Evolutionary conservation across 2,329 filamentous ascomycete genomes (phyloP).

Genomic region (Pseudonectria buxi): DNA sequence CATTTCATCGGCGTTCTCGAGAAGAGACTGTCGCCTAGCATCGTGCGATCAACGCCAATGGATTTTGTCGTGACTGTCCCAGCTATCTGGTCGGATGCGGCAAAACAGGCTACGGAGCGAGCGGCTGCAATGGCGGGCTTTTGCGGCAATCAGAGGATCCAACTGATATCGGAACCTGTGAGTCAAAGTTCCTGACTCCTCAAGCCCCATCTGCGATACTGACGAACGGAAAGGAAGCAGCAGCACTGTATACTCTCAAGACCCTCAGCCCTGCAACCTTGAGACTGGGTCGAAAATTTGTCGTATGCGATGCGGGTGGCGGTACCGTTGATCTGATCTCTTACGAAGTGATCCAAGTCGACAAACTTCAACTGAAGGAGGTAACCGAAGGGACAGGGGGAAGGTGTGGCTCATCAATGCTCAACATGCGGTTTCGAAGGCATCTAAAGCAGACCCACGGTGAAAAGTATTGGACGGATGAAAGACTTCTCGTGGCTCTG

Average conservation of each 20-base stretch:
- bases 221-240: constrained; percentile 35
- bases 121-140: constrained; percentile 33
- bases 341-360: constrained; percentile 39
- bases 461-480: constrained; percentile 36
- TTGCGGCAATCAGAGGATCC: constrained; percentile 35
- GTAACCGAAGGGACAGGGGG: constrained; percentile 42
- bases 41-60: constrained; percentile 38
- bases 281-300: constrained; percentile 40
- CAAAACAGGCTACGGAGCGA: constrained; percentile 43
- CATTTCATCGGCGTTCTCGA: constrained; percentile 41
- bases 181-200: constrained; percentile 4
- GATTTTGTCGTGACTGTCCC: constrained; percentile 53
- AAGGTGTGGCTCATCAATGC: constrained; percentile 42
- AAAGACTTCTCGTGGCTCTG: constrained; percentile 33
- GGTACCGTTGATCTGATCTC: constrained; percentile 49
- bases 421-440: constrained; percentile 41
- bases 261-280: constrained; percentile 35
- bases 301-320: constrained; percentile 49
- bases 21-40: constrained; percentile 33
- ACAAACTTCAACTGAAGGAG: constrained; percentile 40
- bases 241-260: constrained; percentile 42
- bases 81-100: constrained; percentile 51
- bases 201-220: constrained; percentile 3
- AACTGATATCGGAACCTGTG: constrained; percentile 44
- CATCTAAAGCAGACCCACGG: constrained; percentile 38